Conservation (phyloP, 1,284 basidiomycete species). For the Xerocomus amazonicus region DNA sequence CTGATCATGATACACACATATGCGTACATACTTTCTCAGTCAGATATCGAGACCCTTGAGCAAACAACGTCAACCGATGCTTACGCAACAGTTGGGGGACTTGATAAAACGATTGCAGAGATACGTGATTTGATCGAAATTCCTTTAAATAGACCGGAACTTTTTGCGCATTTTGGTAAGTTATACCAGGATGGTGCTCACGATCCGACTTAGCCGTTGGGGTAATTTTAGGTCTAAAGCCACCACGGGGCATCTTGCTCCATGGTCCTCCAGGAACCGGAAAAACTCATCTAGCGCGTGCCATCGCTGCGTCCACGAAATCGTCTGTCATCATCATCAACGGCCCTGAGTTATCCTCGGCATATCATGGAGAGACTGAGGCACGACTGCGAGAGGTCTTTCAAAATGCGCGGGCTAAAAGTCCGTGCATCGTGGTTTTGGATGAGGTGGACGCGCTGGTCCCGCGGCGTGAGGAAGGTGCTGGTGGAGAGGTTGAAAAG, state of each 20-base stretch:
- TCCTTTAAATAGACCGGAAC: slow-evolving; percentile 84
- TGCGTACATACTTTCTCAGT: slow-evolving; percentile 29
- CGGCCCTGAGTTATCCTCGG: slow-evolving; percentile 91
- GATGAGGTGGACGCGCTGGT: slow-evolving; percentile 97
- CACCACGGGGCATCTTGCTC: slow-evolving; percentile 85
- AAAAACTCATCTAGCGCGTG: slow-evolving; percentile 89
- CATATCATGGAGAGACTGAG: slow-evolving; percentile 97
- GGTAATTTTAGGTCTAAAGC: slow-evolving; percentile 65
- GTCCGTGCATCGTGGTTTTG: slow-evolving; percentile 90
- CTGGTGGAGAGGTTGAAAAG: slow-evolving; percentile 91
- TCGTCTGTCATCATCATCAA: slow-evolving; percentile 87
- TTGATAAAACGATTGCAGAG: slow-evolving; percentile 84
- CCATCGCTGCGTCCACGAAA: slow-evolving; percentile 78
- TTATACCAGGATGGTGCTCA: slow-evolving; percentile 1
- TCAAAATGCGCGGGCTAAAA: slow-evolving; percentile 73
- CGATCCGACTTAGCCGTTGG: slow-evolving; percentile 9
- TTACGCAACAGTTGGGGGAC: slow-evolving; percentile 81
- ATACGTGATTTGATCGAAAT: slow-evolving; percentile 95
- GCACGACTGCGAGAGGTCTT: slow-evolving; percentile 88
- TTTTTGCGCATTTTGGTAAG: slow-evolving; percentile 85
- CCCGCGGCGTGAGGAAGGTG: slow-evolving; percentile 83
- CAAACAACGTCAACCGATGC: slow-evolving; percentile 45
- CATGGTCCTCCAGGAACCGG: slow-evolving; percentile 94
- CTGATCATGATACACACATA: slow-evolving; percentile 13
- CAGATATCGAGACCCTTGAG: slow-evolving; percentile 43